Evolutionary conservation across 495 filamentous ascomycete genomes (phyloP), one percentile per base, ranked within the genome.

Genomic region (Neohortaea acidophila): DNA sequence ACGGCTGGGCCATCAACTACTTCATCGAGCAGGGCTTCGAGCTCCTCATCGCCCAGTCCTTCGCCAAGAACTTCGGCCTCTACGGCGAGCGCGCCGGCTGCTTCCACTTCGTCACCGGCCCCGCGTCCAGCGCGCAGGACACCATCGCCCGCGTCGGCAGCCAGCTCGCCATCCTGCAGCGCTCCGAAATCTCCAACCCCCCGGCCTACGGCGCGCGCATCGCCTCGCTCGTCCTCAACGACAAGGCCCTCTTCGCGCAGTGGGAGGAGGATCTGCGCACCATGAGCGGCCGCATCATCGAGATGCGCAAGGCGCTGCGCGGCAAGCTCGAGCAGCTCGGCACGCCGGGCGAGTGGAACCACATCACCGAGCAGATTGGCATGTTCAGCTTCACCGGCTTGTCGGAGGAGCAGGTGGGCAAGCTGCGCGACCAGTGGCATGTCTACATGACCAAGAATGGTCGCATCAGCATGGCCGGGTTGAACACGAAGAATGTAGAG

Each of bases 391-490:
- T 91, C 58, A 99, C 89, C 2, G 89, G 89, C 0, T 57, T 99
- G 58, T 76, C 56, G 1, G 87, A 94, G 67, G 53, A 67, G 34
- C 89, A 99, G 59, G 89, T 93, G n/a, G 51, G 72, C 59, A 72
- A 75, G 58, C 55, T 99, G 44, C 67, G 82, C 36, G 70, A 77
- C 33, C 77, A 87, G 47, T 78, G 66, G 51, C 91, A 96, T 55
- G 69, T 99, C 25, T 99, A 99, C 59, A 92, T 96, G 82, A 94
- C 91, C 20, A 96, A 94, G 73, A 99, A 99, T 52, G 89, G 89
- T 9, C 74, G 89, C 23, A 93, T 96, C 57, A 85, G 78, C 37
- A 94, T 99, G 57, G 89, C 89, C 2, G 89, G 89, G 1, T 57
- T 96, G 45, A 99, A 96, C 59, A 79, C 80, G 18, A 59, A 73